Evolutionary conservation across 768 basidiomycete genomes (phyloP), one percentile per base, ranked within the genome.

Genomic region (Trametes gibbosa): DNA sequence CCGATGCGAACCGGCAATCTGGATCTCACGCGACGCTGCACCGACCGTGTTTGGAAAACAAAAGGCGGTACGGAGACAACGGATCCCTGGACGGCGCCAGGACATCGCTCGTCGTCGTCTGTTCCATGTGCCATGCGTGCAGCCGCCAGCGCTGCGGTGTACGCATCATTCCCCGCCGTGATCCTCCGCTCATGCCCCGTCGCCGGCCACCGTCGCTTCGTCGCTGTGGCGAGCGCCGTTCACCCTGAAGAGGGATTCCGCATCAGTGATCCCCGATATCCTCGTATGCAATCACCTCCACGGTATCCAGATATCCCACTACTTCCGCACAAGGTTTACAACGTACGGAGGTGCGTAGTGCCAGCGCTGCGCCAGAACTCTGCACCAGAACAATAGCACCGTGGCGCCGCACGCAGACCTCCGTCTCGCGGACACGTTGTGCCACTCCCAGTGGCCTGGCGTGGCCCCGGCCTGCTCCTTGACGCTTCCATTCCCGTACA

Each of bases 31-130:
- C 51, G 41, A 45, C 19, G 21, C 6, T 24, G 58, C 35, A 5
- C 43, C 13, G 32, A 19, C 60, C 43, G 55, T 53, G 60, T 62
- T 53, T 54, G 51, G 56, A 53, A 62, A 58, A 62, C 61, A 62
- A 62, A 54, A 57, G 61, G 61, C 61, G 53, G 56, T 62, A 39
- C 59, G 7, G 17, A 19, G 55, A 42, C 55, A 24, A 56, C 55
- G 46, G 41, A 25, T 21, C 23, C 53, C 48, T 46, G 50, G 41
- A 13, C 45, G 21, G 53, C 53, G 53, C 42, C 43, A 24, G 29
- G 43, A 19, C 50, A 17, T 14, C 37, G 37, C 37, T 39, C 37
- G 37, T 55, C 47, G 55, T 32, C 29, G 55, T 46, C 43, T 7
- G 21, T 17, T 17, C 55, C 55, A 56, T 56, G 47, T 56, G 55